These are phyloP conservation scores for Neonectria hederae DNA, from an alignment of 2,329 filamentous ascomycete genomes.

Conservation along the genomic window DNA sequence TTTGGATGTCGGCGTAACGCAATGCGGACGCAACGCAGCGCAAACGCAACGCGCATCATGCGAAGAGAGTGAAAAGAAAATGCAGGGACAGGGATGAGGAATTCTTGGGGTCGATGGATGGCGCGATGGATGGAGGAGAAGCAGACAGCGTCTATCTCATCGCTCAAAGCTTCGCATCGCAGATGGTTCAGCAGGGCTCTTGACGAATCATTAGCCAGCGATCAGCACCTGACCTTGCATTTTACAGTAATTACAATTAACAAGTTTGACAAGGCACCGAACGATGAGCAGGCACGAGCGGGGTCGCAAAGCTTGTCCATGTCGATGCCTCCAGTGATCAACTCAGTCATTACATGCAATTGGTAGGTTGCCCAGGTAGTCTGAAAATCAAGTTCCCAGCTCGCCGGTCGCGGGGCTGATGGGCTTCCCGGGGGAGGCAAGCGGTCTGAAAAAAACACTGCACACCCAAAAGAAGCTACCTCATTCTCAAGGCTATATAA, in stretches of 20 bases:
- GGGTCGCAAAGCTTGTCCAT: background rate
- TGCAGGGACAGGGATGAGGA: background rate
- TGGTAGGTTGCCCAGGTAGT: background rate
- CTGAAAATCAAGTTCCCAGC: background rate
- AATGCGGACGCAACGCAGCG: background rate
- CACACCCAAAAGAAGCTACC: too few relatives aligned
- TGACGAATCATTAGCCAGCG: background rate
- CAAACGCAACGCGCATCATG: background rate
- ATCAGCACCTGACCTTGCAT: background rate
- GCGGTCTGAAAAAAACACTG: too few relatives aligned
- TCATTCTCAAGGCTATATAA: too few relatives aligned
- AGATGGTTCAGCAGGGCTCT: background rate
- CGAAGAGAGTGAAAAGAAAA: background rate
- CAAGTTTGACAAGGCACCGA: too few relatives aligned
- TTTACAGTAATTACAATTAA: background rate
- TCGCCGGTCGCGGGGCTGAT: background rate
- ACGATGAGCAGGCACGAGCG: background rate
- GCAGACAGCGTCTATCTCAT: background rate
- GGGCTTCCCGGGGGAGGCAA: constrained; percentile 4
- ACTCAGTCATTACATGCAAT: background rate
- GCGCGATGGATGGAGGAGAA: background rate
- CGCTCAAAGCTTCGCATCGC: too few relatives aligned
- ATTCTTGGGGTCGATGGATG: too few relatives aligned
- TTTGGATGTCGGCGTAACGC: constrained; percentile 19
- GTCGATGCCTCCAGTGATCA: background rate